These are phyloP conservation scores for Russula lepida DNA, from an alignment of 768 basidiomycete genomes.

Conservation along the genomic window DNA sequence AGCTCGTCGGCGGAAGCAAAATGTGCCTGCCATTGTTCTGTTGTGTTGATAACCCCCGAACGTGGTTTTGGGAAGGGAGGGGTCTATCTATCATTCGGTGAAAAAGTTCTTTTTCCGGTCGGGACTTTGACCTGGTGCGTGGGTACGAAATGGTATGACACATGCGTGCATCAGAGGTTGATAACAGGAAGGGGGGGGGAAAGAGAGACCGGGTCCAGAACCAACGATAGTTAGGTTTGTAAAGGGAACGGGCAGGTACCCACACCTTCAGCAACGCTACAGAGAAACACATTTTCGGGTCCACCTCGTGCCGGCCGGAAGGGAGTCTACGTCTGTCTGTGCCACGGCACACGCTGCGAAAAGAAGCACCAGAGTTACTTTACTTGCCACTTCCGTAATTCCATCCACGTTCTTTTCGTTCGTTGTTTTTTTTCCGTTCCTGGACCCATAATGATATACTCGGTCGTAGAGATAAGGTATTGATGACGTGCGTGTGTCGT, in stretches of 20 bases:
- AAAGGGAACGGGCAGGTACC: background rate
- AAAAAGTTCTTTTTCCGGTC: background rate
- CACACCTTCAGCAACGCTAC: background rate
- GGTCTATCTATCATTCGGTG: background rate
- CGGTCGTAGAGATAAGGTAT: background rate
- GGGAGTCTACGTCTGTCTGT: background rate
- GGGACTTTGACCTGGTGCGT: background rate
- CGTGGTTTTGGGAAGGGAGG: background rate
- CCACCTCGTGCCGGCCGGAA: background rate
- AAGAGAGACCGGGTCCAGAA: background rate
- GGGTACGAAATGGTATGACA: background rate
- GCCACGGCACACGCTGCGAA: background rate
- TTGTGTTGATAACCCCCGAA: conserved; percentile 8
- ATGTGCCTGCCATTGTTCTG: background rate
- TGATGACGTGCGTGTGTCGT: conserved; percentile 5
- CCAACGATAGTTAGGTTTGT: background rate
- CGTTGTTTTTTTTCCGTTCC: background rate
- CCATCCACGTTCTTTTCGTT: background rate
- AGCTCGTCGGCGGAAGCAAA: background rate
- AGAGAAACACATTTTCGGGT: background rate
- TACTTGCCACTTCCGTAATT: conserved; percentile 1
- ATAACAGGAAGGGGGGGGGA: background rate
- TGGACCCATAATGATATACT: conserved; percentile 1
- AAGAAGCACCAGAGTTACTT: background rate
- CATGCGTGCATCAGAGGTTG: background rate